Conservation (phyloP, 139 green algal species). For the Diplosphaera chodatii region DNA sequence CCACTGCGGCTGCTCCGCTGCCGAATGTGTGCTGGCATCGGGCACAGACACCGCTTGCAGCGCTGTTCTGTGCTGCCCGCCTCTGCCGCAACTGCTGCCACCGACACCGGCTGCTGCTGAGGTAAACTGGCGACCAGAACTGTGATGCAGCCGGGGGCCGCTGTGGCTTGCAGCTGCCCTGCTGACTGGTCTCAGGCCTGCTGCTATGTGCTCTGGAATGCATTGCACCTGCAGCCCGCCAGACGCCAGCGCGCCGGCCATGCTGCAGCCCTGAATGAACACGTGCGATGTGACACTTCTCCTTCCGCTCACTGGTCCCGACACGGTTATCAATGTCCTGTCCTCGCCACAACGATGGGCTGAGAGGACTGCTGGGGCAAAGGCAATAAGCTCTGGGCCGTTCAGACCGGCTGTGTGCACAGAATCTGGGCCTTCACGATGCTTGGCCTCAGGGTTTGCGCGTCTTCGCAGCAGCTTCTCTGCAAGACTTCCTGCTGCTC, state of each 20-base stretch:
- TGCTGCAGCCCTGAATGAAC: background rate
- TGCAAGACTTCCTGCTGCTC: too few species aligned
- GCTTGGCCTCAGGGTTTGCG: too few species aligned
- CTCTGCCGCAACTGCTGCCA: background rate
- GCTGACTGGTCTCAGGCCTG: background rate
- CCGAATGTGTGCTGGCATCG: background rate
- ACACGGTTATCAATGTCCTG: too few species aligned
- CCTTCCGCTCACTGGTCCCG: too few species aligned
- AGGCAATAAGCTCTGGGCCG: too few species aligned
- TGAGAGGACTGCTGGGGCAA: too few species aligned
- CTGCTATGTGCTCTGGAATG: background rate
- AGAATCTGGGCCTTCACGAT: too few species aligned
- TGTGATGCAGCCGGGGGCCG: background rate
- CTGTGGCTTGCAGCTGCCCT: background rate
- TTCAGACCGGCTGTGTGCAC: too few species aligned
- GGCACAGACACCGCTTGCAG: background rate
- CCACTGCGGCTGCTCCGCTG: conserved; percentile 9
- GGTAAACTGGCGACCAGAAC: background rate
- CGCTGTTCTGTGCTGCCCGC: background rate
- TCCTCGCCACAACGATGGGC: too few species aligned
- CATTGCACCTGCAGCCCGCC: background rate
- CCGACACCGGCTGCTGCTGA: background rate
- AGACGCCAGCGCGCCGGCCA: background rate
- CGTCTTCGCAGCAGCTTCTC: too few species aligned
- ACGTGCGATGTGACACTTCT: too few species aligned